phyloP scores from a whole-genome alignment of 257 asterid species.

The Thymus quinquecostatus region DNA sequence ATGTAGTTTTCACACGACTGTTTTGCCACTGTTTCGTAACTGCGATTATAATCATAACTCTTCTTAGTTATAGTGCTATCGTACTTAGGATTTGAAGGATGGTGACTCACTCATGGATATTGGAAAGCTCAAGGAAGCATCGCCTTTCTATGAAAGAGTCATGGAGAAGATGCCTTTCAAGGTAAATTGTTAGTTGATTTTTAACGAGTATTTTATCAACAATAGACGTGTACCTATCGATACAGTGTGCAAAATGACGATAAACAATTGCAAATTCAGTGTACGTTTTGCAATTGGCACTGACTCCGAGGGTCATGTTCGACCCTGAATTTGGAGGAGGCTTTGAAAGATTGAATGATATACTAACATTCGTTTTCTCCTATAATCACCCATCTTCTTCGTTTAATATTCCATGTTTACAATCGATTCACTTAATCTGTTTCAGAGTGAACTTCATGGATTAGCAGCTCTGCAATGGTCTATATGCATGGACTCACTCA shows the following conservation, averaged over 20 bases:
- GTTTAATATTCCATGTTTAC: not conserved
- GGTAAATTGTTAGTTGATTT: conserved; percentile 39
- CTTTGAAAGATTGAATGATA: not conserved
- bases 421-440: not conserved
- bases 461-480: conserved; percentile 98
- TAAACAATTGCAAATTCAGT: no score
- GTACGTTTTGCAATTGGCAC: no score
- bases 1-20: conserved; percentile 9
- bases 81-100: conserved; percentile 74
- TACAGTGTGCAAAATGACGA: no score
- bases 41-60: conserved; percentile 45
- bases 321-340: not conserved
- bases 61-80: conserved; percentile 71
- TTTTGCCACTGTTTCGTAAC: conserved; percentile 4
- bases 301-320: not conserved
- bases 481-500: conserved; percentile 84
- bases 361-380: not conserved
- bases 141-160: conserved; percentile 68
- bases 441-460: conserved; percentile 86
- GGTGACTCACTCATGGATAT: conserved; percentile 86
- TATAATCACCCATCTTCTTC: not conserved
- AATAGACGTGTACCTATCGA: no score
- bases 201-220: conserved; percentile 1
- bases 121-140: conserved; percentile 79
- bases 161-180: conserved; percentile 76